Conservation (phyloP, 192 early-diverging fungal genomes). For the Chytriomyces sp. region DNA sequence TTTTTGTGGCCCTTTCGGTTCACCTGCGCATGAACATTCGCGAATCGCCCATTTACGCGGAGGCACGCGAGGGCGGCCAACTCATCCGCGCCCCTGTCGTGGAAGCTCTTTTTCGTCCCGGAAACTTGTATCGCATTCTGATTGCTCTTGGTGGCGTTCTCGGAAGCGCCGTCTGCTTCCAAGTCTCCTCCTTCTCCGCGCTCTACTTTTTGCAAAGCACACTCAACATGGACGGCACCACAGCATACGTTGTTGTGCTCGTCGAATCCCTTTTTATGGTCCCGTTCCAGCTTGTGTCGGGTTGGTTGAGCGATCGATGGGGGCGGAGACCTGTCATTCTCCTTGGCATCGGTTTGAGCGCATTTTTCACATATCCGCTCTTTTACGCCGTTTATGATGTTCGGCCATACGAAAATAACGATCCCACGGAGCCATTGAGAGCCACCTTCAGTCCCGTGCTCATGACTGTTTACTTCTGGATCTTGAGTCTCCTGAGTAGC, state of each 20-base stretch:
- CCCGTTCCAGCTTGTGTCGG: conserved; percentile 29
- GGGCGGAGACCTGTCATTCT: conserved; percentile 34
- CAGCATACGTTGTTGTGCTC: conserved; percentile 16
- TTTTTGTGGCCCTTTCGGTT: conserved; percentile 28
- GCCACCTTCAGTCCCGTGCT: conserved; percentile 8
- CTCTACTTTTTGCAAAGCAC: not conserved
- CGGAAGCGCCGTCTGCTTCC: conserved; percentile 27
- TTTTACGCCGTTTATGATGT: conserved; percentile 11
- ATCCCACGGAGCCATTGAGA: conserved; percentile 1
- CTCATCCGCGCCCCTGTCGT: not conserved
- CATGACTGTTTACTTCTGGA: conserved; percentile 16
- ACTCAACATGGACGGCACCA: not conserved
- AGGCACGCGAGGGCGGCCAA: conserved; percentile 20
- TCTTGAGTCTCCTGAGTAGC: not conserved
- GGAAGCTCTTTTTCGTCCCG: not conserved
- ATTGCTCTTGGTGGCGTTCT: conserved; percentile 20
- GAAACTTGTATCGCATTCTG: conserved; percentile 16
- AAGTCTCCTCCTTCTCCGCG: conserved; percentile 11
- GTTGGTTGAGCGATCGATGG: conserved; percentile 30
- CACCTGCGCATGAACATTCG: conserved; percentile 32
- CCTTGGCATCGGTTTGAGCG: conserved; percentile 14
- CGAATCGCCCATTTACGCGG: conserved; percentile 29
- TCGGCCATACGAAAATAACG: conserved; percentile 24
- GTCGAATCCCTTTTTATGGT: conserved; percentile 9
- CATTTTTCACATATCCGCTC: conserved; percentile 28